These are phyloP conservation scores for Trichosanthes cucumerina DNA, from an alignment of 306 rosid genomes.

Conservation along the genomic window DNA sequence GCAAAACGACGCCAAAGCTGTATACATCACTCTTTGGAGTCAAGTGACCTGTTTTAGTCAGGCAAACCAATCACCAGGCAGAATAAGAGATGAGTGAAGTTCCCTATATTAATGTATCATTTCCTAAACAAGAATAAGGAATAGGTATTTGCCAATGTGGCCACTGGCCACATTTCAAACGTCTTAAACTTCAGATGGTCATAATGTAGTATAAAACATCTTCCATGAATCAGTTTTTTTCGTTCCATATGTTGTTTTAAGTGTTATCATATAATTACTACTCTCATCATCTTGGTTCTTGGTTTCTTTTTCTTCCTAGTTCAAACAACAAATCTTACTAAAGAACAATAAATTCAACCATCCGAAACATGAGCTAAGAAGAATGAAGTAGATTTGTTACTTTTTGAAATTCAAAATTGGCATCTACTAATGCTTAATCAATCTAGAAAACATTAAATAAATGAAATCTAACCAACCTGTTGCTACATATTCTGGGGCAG, in stretches of 20 bases:
- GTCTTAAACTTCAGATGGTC: not conserved
- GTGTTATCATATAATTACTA: no score
- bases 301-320: not conserved
- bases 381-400: not conserved
- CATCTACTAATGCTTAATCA: not conserved
- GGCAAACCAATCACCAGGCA: not conserved
- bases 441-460: not conserved
- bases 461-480: constrained; percentile 42
- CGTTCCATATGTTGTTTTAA: no score
- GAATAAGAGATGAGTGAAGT: not conserved
- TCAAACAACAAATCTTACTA: not conserved
- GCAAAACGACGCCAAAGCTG: constrained; percentile 73
- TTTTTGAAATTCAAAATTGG: not conserved
- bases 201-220: not conserved
- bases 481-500: constrained; percentile 94
- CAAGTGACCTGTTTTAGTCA: constrained; percentile 61
- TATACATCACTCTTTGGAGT: constrained; percentile 77
- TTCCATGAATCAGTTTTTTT: no score
- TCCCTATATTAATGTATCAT: not conserved
- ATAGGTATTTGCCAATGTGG: not conserved
- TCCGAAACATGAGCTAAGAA: not conserved
- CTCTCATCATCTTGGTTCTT: not conserved
- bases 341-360: not conserved
- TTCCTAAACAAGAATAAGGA: not conserved
- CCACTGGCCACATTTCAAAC: not conserved